Conservation (phyloP, 2,329 filamentous ascomycete species). For the Whalleya microplaca region DNA sequence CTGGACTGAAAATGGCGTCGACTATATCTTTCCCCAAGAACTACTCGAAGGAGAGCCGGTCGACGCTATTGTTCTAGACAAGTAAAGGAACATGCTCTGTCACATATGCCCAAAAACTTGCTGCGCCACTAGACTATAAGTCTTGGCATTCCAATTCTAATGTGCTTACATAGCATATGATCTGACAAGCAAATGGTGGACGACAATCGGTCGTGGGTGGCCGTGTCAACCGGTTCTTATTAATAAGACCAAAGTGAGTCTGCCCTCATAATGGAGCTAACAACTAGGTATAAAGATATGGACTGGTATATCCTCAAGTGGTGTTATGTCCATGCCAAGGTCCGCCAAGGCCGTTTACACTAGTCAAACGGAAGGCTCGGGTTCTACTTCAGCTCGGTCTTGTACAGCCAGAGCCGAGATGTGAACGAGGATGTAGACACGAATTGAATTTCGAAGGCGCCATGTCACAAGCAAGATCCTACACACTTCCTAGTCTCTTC, state of each 20-base stretch:
- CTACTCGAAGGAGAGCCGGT: too few relatives aligned
- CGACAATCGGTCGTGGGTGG: background rate
- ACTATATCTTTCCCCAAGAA: too few relatives aligned
- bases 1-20: background rate
- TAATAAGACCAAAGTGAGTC: too few relatives aligned
- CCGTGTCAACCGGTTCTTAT: too few relatives aligned
- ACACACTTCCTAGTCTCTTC: conserved; percentile 5
- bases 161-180: too few relatives aligned
- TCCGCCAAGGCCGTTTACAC: background rate
- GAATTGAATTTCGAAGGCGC: background rate
- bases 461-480: conserved; percentile 1
- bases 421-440: background rate
- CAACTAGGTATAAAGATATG: too few relatives aligned
- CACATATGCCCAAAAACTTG: background rate
- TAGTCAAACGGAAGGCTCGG: conserved; percentile 1
- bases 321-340: background rate
- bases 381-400: background rate
- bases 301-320: background rate
- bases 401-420: background rate
- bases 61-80: too few relatives aligned
- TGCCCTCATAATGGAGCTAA: too few relatives aligned
- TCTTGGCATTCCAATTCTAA: too few relatives aligned
- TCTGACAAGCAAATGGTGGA: background rate
- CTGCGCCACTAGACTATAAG: background rate
- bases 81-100: too few relatives aligned